A percentile compares a stretch with the other conserved stretches of the same genome.
These are phyloP conservation scores for Westerdykella aurantiaca DNA, from an alignment of 2,329 filamentous ascomycete species.

Conservation along the genomic window DNA sequence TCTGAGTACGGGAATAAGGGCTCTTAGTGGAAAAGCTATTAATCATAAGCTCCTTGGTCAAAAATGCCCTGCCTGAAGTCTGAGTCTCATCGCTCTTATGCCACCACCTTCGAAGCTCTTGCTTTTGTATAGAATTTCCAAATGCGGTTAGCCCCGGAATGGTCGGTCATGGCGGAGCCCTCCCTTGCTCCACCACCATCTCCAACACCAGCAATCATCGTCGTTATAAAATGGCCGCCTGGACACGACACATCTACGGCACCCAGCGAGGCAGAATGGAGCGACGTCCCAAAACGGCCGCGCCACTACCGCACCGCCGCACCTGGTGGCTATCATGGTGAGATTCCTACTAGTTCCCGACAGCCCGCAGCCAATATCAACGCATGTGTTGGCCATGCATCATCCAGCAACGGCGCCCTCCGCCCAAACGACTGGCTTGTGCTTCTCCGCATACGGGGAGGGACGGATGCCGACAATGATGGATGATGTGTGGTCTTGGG, in stretches of 20 bases:
- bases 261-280: slow-evolving; percentile 22
- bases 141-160: too few relatives aligned
- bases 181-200: too few relatives aligned
- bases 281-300: neutral
- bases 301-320: neutral
- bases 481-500: slow-evolving; percentile 6
- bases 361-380: slow-evolving; percentile 4
- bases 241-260: slow-evolving; percentile 1
- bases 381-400: slow-evolving; percentile 22
- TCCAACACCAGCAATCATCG: too few relatives aligned
- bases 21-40: too few relatives aligned
- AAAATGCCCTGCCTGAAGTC: too few relatives aligned
- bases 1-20: too few relatives aligned
- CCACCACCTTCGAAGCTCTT: too few relatives aligned
- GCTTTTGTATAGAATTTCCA: too few relatives aligned
- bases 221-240: neutral
- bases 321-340: neutral
- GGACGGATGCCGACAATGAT: slow-evolving; percentile 3
- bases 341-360: neutral
- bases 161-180: too few relatives aligned
- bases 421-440: slow-evolving; percentile 26
- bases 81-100: too few relatives aligned
- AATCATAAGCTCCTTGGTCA: too few relatives aligned
- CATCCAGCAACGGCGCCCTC: slow-evolving; percentile 11
- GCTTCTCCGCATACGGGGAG: slow-evolving; percentile 5